A percentile compares a stretch with the other conserved stretches of the same genome.
These are phyloP conservation scores for Diplogelasinospora grovesii DNA, from an alignment of 495 filamentous ascomycete genomes.

Conservation along the genomic window DNA sequence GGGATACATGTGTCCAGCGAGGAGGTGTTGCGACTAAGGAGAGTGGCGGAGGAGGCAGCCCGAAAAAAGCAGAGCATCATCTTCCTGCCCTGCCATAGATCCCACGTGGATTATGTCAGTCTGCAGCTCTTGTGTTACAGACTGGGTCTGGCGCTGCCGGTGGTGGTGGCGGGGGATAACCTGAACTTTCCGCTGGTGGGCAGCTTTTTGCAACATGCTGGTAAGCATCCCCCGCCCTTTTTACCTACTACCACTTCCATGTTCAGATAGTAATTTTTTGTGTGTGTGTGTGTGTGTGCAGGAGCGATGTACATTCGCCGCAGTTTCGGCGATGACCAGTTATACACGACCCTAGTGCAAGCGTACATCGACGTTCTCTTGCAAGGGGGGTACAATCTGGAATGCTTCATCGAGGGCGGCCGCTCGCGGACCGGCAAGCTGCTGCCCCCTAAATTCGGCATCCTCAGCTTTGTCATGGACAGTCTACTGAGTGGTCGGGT, in stretches of 20 bases:
- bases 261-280: no score
- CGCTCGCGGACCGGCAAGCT: conserved; percentile 91
- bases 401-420: conserved; percentile 95
- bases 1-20: conserved; percentile 96
- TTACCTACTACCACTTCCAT: no score
- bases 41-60: conserved; percentile 72
- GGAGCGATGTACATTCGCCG: conserved; percentile 95
- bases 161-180: conserved; percentile 95
- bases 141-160: conserved; percentile 77
- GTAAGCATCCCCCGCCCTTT: conserved; percentile 34
- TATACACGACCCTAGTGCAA: conserved; percentile 89
- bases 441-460: conserved; percentile 91
- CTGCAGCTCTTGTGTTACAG: conserved; percentile 93
- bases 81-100: conserved; percentile 89
- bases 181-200: conserved; percentile 89
- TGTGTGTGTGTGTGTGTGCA: no score
- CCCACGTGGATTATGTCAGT: conserved; percentile 92
- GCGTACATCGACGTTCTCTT: conserved; percentile 91
- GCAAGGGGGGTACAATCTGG: conserved; percentile 85
- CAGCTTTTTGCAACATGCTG: conserved; percentile 86
- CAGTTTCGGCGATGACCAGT: conserved; percentile 83
- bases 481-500: conserved; percentile 82
- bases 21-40: conserved; percentile 75
- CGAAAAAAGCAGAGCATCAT: conserved; percentile 90
- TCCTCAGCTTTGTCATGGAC: conserved; percentile 85